Percentiles rank a stretch among this genome's conserved stretches.
Conservation (phyloP, 306 rosid species). For the Vigna hirtella region DNA sequence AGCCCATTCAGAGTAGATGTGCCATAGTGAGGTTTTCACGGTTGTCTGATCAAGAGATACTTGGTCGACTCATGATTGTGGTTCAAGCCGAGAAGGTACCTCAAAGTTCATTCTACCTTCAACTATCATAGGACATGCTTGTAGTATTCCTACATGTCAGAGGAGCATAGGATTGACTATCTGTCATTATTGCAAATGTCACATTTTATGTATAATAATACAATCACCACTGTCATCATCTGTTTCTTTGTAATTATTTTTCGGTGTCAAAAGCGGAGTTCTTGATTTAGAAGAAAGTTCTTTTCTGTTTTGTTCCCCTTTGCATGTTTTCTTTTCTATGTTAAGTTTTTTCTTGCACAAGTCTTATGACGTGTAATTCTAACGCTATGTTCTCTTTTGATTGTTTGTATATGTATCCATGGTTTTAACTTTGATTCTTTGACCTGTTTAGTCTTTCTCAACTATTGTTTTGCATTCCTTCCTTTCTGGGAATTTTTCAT, state of each 20-base stretch:
- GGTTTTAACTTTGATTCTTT: too few species aligned
- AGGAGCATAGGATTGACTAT: constrained; percentile 25
- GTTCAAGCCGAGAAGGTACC: constrained; percentile 90
- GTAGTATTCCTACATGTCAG: constrained; percentile 8
- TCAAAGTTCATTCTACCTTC: not conserved
- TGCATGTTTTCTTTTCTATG: too few species aligned
- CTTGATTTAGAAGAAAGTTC: not conserved
- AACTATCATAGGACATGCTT: not conserved
- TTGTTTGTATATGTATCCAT: not conserved
- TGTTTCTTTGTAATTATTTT: not conserved
- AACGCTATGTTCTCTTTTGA: not conserved
- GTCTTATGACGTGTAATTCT: too few species aligned
- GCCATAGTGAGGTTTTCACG: constrained; percentile 91
- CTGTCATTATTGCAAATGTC: constrained; percentile 4
- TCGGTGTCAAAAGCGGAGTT: constrained; percentile 3
- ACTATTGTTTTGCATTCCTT: not conserved
- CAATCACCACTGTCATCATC: not conserved
- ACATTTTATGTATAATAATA: not conserved
- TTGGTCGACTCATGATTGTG: constrained; percentile 86
- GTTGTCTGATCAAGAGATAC: constrained; percentile 89
- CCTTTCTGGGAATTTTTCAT: not conserved
- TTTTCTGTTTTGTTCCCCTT: not conserved
- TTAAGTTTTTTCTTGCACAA: too few species aligned
- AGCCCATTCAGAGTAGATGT: constrained; percentile 98
- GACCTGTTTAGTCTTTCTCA: constrained; percentile 15